Percentiles rank a stretch among this genome's conserved stretches.
phyloP scores from a whole-genome alignment of 148 eudicot genomes.

The Silene conica region DNA sequence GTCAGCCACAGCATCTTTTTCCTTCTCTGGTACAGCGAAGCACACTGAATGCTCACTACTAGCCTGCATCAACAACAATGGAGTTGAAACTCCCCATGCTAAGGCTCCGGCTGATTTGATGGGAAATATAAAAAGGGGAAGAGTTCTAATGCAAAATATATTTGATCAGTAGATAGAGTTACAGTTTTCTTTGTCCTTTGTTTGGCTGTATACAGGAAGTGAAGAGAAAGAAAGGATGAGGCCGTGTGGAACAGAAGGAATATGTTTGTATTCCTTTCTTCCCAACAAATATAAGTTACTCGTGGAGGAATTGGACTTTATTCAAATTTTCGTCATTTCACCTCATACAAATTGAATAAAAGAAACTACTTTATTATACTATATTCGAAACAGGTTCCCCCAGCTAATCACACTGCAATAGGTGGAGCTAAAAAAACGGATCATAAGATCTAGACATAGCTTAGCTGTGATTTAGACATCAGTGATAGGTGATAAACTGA shows the following conservation, averaged over 20 bases:
- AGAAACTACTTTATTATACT: background rate
- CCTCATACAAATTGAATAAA: background rate
- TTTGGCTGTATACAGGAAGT: background rate
- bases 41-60: slow-evolving; percentile 99
- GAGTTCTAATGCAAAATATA: background rate
- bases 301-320: background rate
- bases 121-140: background rate
- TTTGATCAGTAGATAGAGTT: background rate
- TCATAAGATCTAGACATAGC: background rate
- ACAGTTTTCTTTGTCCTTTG: background rate
- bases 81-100: background rate
- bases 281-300: background rate
- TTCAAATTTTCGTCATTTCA: background rate
- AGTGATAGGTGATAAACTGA: background rate
- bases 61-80: slow-evolving; percentile 54
- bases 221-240: background rate
- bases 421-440: background rate
- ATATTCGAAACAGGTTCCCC: background rate
- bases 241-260: background rate
- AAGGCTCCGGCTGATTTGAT: background rate
- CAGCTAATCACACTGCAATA: background rate
- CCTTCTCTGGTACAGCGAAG: slow-evolving; percentile 98
- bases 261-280: background rate
- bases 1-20: slow-evolving; percentile 81
- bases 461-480: background rate